Evolutionary conservation across 306 rosid species (phyloP), one percentile per base, ranked within the genome.

Genomic region (Vigna mungo): DNA sequence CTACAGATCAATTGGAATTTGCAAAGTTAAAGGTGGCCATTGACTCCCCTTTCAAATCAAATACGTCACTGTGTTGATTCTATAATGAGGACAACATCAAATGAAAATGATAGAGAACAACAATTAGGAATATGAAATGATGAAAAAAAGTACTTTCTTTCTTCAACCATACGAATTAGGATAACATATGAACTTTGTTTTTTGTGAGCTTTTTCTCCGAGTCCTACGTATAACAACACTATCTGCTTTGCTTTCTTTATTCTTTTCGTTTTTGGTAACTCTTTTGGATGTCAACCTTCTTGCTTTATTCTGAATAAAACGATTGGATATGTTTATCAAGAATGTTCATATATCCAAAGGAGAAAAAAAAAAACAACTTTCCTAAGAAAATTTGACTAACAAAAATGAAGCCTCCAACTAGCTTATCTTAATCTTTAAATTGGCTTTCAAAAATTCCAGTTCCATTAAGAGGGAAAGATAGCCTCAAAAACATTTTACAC

Each of bases 1-100:
- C 66, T 9, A 65, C 6, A 41, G 58, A 78, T 68, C 53, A 69
- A 32, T 58, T 47, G 70, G 63, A 78, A 78, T 59, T 67, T 77
- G 43, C 76, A 47, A 9, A 36, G 25, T 78, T 54, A 32, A 78
- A 70, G 77, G 71, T 48, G 46, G 46, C 55, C 55, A 17, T 15
- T 48, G 25, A 78, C 15, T 46, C 2, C 10, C 18, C 63, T 59
- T 78, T 78, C 77, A 70, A 70, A 70, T 70, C 71, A 71, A 69
- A 69, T 34, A 70, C 49, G 62, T 70, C 43, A 5, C 54, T 6
- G 18, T 69, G 72, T 68, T 68, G 8, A 78, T 56, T 30, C 60
- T 68, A 34, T 0, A 7, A 36, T 4, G n/a, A 46, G 32, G 18
- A 59, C 7, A 60, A 53, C 5, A 48, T 32, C 23, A 55, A 41